Evolutionary conservation across 2,329 filamentous ascomycete genomes (phyloP).

Genomic region (Talaromyces sp.): DNA sequence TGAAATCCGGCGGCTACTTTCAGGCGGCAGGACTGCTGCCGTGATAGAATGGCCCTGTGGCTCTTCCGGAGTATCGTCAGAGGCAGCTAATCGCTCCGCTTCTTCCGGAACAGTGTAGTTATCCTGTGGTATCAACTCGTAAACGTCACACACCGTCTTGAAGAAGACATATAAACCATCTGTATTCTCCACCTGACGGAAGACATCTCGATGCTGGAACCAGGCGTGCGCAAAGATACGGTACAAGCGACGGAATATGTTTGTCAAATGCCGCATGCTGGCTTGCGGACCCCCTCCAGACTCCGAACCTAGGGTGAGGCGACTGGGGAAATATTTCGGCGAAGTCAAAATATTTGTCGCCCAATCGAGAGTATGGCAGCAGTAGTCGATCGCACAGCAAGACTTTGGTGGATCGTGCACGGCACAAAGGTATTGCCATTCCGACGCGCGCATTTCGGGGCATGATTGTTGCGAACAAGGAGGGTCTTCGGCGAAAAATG

Average conservation of each 20-base stretch:
- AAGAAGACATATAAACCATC: conserved; percentile 95
- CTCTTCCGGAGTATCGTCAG: conserved; percentile 13
- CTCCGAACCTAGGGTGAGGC: conserved; percentile 60
- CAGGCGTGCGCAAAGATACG: conserved; percentile 97
- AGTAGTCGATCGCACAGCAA: conserved; percentile 98
- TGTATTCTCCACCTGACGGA: conserved; percentile 87
- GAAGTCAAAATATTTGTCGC: conserved; percentile 91
- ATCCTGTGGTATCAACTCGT: conserved; percentile 83
- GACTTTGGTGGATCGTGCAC: conserved; percentile 95
- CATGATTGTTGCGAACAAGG: conserved; percentile 87
- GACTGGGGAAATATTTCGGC: conserved; percentile 90
- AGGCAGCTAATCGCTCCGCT: conserved; percentile 74
- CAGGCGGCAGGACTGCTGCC: conserved; percentile 20
- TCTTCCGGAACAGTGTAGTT: conserved; percentile 95
- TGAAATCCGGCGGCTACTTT: conserved; percentile 33
- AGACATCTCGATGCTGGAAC: conserved; percentile 94
- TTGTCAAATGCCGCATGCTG: conserved; percentile 70
- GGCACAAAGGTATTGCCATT: conserved; percentile 98
- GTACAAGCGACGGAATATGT: conserved; percentile 91
- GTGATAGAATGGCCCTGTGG: conserved; percentile 19
- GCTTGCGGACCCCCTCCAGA: conserved; percentile 41
- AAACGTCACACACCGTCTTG: conserved; percentile 93
- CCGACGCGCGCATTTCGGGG: conserved; percentile 95
- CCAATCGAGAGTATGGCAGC: conserved; percentile 98
- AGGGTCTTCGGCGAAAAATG: conserved; percentile 85